These are phyloP conservation scores for Suillus alpinus DNA, from an alignment of 768 basidiomycete genomes.

Conservation along the genomic window DNA sequence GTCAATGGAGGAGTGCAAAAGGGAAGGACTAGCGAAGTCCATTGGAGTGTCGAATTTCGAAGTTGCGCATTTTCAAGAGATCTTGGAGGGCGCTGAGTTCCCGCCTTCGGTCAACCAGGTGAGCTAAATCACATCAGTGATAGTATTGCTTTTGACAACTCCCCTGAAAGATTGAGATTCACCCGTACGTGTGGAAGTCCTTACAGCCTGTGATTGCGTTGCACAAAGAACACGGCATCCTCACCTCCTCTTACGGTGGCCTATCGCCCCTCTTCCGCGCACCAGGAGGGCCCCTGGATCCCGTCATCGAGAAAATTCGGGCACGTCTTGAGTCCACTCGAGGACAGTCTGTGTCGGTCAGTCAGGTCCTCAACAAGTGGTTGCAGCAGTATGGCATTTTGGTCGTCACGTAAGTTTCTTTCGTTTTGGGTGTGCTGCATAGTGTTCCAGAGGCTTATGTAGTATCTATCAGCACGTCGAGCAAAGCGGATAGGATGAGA, in stretches of 20 bases:
- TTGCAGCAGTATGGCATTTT: slow-evolving; percentile 8
- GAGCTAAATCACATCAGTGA: neutral
- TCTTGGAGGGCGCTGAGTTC: slow-evolving; percentile 38
- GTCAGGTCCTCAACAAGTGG: slow-evolving; percentile 21
- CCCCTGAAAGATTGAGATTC: neutral
- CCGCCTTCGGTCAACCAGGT: slow-evolving; percentile 50
- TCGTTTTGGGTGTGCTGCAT: neutral
- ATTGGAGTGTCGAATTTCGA: slow-evolving; percentile 50
- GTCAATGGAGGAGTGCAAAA: slow-evolving; percentile 33
- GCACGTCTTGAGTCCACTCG: slow-evolving; percentile 14
- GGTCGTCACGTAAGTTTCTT: neutral
- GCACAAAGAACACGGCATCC: slow-evolving; percentile 11
- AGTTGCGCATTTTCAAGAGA: slow-evolving; percentile 34
- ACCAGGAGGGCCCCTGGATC: slow-evolving; percentile 16
- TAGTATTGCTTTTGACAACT: neutral
- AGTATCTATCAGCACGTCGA: slow-evolving; percentile 16
- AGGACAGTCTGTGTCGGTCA: slow-evolving; percentile 13
- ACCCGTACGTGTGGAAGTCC: slow-evolving; percentile 15
- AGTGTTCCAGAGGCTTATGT: neutral
- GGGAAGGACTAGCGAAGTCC: slow-evolving; percentile 35
- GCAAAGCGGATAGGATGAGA: slow-evolving; percentile 18
- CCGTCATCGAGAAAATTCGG: slow-evolving; percentile 26
- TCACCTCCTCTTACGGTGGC: slow-evolving; percentile 30
- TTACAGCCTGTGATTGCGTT: neutral
- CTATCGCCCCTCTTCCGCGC: slow-evolving; percentile 10